phyloP scores from a whole-genome alignment of 1,139 yeast species.

The Suhomyces anneliseae region DNA sequence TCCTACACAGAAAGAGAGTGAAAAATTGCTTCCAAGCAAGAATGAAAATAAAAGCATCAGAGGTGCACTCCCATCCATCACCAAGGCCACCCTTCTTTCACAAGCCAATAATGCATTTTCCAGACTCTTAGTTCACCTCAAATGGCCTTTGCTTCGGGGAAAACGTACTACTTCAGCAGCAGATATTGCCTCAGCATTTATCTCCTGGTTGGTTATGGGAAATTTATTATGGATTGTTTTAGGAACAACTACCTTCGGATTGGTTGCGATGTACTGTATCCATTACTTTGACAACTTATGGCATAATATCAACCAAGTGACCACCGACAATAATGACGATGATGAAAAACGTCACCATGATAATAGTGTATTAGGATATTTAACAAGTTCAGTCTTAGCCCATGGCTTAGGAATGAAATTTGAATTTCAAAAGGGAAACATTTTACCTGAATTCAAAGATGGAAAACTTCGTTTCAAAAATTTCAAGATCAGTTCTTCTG shows the following conservation, averaged over 20 bases:
- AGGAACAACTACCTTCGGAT: constrained; percentile 66
- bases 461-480: constrained; percentile 64
- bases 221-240: constrained; percentile 58
- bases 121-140: constrained; percentile 49
- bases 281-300: constrained; percentile 39
- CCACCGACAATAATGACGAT: constrained; percentile 13
- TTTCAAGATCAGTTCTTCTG: constrained; percentile 36
- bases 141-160: constrained; percentile 58
- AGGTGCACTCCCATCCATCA: constrained; percentile 9
- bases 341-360: constrained; percentile 16
- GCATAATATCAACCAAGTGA: constrained; percentile 16
- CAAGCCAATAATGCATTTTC: constrained; percentile 46
- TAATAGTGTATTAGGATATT: constrained; percentile 31
- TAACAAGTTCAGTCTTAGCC: constrained; percentile 39
- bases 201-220: constrained; percentile 57
- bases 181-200: constrained; percentile 59
- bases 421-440: constrained; percentile 36
- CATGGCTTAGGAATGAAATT: constrained; percentile 41
- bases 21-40: no score
- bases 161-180: constrained; percentile 47
- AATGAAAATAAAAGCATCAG: no score
- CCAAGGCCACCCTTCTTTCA: constrained; percentile 42
- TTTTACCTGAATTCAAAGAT: constrained; percentile 50
- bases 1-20: no score
- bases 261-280: constrained; percentile 51